These are phyloP conservation scores for Citropsis articulata DNA, from an alignment of 345 rosid species.

Conservation along the genomic window DNA sequence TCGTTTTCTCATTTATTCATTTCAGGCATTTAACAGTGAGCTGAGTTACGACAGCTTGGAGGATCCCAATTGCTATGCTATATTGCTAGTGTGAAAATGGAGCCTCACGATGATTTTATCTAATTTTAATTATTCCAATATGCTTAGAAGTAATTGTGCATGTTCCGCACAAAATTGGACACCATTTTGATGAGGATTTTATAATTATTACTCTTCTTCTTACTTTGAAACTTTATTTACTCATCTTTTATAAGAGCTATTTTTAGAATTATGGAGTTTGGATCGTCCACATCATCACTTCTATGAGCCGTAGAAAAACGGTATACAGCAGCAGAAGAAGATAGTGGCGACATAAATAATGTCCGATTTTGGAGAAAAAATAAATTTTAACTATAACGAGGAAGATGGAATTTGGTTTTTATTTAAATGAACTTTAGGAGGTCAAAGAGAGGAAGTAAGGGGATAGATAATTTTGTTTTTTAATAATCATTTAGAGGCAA, in stretches of 20 bases:
- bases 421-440: too few relatives aligned
- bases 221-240: too few relatives aligned
- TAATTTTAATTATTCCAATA: neutral
- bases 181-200: neutral
- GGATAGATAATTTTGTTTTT: too few relatives aligned
- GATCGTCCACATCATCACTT: neutral
- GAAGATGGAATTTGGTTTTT: too few relatives aligned
- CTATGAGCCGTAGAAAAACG: neutral
- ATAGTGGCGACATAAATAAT: neutral
- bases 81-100: neutral
- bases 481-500: too few relatives aligned
- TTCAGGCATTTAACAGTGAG: constrained; percentile 2
- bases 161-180: too few relatives aligned
- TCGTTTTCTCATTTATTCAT: neutral
- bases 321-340: neutral
- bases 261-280: neutral
- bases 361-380: too few relatives aligned
- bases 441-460: too few relatives aligned
- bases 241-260: neutral
- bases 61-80: neutral
- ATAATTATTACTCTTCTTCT: neutral
- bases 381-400: too few relatives aligned
- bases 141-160: neutral
- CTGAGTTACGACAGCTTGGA: neutral
- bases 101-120: neutral